phyloP scores from a whole-genome alignment of 371 early-diverging fungal genomes.

The Mucor irregularis region DNA sequence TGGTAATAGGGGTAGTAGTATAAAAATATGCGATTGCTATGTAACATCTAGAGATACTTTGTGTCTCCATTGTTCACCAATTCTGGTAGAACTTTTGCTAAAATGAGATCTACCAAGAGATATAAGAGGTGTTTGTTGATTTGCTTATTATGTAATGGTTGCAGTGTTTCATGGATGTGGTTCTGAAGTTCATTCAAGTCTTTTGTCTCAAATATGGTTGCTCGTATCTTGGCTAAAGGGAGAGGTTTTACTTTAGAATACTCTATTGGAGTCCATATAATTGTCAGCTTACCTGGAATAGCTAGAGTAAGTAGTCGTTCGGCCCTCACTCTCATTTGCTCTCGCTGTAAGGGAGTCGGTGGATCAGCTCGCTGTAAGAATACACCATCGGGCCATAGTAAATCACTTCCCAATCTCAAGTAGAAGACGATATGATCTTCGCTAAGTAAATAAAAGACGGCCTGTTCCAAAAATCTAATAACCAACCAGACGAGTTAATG shows the following conservation, averaged over 20 bases:
- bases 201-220: constrained; percentile 36
- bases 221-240: constrained; percentile 14
- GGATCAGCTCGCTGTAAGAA: constrained; percentile 41
- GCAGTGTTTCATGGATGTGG: constrained; percentile 40
- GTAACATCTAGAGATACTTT: too few relatives aligned
- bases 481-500: constrained; percentile 17
- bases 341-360: constrained; percentile 33
- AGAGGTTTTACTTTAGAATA: too few relatives aligned
- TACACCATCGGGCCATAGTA: constrained; percentile 60
- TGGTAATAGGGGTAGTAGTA: too few relatives aligned
- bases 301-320: constrained; percentile 38
- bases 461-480: constrained; percentile 47
- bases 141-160: constrained; percentile 47
- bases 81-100: constrained; percentile 42
- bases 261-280: too few relatives aligned
- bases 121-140: constrained; percentile 50
- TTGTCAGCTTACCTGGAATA: constrained; percentile 37
- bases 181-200: constrained; percentile 38
- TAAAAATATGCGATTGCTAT: too few relatives aligned
- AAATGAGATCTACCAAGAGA: constrained; percentile 41
- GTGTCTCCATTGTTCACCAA: constrained; percentile 10
- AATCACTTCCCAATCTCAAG: constrained; percentile 52
- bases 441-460: constrained; percentile 57
- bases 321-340: constrained; percentile 39
- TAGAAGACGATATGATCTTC: constrained; percentile 59